Evolutionary conservation across 352 stramenopile genomes (phyloP).

Genomic region (Albugo laibachii): DNA sequence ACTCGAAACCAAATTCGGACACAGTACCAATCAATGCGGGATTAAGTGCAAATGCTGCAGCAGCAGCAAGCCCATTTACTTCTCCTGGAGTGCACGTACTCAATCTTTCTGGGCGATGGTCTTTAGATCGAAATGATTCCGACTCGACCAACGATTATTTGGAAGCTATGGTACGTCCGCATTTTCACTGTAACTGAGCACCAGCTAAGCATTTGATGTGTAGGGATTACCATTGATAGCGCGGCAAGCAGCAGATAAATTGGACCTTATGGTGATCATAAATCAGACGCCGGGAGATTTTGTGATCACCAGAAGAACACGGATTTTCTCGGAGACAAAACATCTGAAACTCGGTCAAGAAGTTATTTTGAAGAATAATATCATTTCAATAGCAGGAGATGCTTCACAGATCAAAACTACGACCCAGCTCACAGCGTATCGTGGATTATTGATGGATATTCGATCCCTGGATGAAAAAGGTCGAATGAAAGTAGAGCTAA

Average conservation of each 20-base stretch:
- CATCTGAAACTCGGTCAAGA: constrained; percentile 73
- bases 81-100: constrained; percentile 31
- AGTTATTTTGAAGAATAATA: constrained; percentile 75
- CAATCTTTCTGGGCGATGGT: constrained; percentile 70
- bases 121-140: constrained; percentile 67
- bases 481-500: constrained; percentile 69
- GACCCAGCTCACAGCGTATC: constrained; percentile 64
- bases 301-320: constrained; percentile 68
- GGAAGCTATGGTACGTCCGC: constrained; percentile 44
- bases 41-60: not conserved
- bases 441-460: constrained; percentile 48
- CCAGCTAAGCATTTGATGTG: not conserved
- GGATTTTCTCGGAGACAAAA: constrained; percentile 82
- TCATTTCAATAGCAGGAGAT: constrained; percentile 70
- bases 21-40: not conserved
- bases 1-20: not conserved
- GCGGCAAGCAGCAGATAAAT: constrained; percentile 69
- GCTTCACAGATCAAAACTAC: constrained; percentile 45
- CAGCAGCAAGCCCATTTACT: not conserved
- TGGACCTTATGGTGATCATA: constrained; percentile 80
- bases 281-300: constrained; percentile 67
- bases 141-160: constrained; percentile 82
- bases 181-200: not conserved
- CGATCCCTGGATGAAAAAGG: constrained; percentile 52
- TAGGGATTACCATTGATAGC: constrained; percentile 66